Conservation (phyloP, 2,329 filamentous ascomycete species). For the Ascosphaera pollenicola region DNA sequence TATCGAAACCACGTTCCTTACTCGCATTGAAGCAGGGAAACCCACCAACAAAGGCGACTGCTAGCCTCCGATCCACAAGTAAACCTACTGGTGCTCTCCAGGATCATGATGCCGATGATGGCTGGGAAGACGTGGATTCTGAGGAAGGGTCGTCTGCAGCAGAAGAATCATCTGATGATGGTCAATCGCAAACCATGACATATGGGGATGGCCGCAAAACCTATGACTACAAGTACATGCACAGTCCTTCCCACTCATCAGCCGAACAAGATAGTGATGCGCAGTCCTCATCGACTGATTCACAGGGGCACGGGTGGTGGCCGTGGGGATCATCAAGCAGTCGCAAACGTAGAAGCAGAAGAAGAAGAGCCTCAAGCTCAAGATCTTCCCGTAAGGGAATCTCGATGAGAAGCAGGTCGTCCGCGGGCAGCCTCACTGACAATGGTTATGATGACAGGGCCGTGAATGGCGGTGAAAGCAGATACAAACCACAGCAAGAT, state of each 20-base stretch:
- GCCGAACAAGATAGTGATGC: not conserved
- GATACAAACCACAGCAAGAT: not conserved
- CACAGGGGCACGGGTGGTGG: not conserved
- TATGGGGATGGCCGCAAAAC: not conserved
- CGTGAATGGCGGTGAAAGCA: too few species aligned
- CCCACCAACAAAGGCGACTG: too few species aligned
- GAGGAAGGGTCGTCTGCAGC: not conserved
- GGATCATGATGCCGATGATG: not conserved
- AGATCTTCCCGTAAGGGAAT: not conserved
- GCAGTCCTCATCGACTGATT: not conserved
- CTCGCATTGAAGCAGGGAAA: not conserved
- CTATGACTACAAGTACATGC: not conserved
- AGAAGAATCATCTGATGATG: not conserved
- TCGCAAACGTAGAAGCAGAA: constrained; percentile 24
- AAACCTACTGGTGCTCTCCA: not conserved
- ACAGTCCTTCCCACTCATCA: not conserved
- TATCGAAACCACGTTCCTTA: not conserved
- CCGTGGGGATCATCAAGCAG: constrained; percentile 16
- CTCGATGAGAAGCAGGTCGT: not conserved
- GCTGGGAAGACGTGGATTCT: not conserved
- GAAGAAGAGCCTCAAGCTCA: constrained; percentile 6
- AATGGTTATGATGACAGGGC: too few species aligned
- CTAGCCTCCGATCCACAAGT: too few species aligned
- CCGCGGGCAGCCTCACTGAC: not conserved
- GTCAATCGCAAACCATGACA: not conserved